These are phyloP conservation scores for Xylariaceae sp. DNA, from an alignment of 2,329 filamentous ascomycete species.

Conservation along the genomic window DNA sequence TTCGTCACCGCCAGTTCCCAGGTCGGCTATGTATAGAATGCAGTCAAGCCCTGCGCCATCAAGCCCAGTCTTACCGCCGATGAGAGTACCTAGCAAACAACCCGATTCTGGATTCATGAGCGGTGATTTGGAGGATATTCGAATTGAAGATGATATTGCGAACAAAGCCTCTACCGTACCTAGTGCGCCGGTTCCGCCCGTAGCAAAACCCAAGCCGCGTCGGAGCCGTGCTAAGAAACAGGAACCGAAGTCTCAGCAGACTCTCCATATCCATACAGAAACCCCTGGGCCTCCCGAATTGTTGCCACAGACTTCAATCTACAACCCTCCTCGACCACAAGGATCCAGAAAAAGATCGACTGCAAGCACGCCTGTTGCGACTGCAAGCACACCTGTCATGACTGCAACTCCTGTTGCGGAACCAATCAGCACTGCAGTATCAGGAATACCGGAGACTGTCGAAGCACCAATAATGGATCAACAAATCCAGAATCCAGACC, in stretches of 20 bases:
- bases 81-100: conserved; percentile 55
- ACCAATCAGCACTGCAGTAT: neutral
- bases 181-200: conserved; percentile 24
- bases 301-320: conserved; percentile 40
- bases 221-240: conserved; percentile 31
- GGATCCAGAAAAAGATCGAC: conserved; percentile 16
- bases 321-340: conserved; percentile 34
- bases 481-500: conserved; percentile 10
- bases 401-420: conserved; percentile 9
- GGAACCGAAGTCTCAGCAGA: conserved; percentile 23
- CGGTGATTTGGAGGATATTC: conserved; percentile 59
- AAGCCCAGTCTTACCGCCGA: conserved; percentile 68
- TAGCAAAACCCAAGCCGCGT: conserved; percentile 32
- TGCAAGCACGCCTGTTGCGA: conserved; percentile 16
- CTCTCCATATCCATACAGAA: conserved; percentile 38
- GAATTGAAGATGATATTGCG: conserved; percentile 56
- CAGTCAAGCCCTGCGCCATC: conserved; percentile 64
- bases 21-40: conserved; percentile 47
- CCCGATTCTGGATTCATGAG: conserved; percentile 82
- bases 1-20: conserved; percentile 81
- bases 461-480: conserved; percentile 16
- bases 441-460: neutral
- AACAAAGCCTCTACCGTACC: conserved; percentile 38
- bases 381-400: conserved; percentile 11
- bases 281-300: conserved; percentile 41